Evolutionary conservation across 2,329 filamentous ascomycete species (phyloP).

Genomic region (Phyllosticta citriasiana): DNA sequence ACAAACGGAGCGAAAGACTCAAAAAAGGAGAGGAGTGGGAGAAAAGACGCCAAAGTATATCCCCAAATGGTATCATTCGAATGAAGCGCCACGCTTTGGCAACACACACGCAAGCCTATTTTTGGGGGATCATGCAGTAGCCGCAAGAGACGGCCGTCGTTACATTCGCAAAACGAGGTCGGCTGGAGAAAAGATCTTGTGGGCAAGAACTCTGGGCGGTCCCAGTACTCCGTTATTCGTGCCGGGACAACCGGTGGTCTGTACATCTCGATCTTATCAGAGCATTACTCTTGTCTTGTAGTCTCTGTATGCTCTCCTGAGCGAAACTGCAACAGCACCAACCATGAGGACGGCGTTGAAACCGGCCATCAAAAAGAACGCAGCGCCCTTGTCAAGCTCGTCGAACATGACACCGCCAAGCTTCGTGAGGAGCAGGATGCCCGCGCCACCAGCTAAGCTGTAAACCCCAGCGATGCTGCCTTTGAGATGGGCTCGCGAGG

Average conservation of each 20-base stretch:
- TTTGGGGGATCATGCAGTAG: neutral
- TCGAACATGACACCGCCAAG: constrained; percentile 83
- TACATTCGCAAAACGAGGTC: neutral
- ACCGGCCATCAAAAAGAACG: constrained; percentile 87
- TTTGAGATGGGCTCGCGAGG: constrained; percentile 55
- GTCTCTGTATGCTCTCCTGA: neutral
- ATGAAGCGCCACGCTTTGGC: neutral
- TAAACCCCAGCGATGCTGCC: constrained; percentile 93
- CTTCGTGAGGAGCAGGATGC: constrained; percentile 86
- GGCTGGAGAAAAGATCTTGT: neutral
- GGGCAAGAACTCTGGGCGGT: neutral
- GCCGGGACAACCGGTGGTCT: neutral
- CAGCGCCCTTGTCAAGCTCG: constrained; percentile 58
- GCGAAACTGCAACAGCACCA: constrained; percentile 21
- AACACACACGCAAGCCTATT: neutral
- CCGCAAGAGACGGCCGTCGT: neutral
- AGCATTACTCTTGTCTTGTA: constrained; percentile 4
- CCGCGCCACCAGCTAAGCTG: constrained; percentile 78
- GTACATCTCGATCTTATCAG: neutral
- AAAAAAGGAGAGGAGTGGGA: neutral
- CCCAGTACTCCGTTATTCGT: neutral
- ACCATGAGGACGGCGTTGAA: constrained; percentile 71
- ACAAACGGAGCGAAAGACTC: neutral
- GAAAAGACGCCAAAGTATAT: neutral
- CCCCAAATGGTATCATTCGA: neutral